Conservation (phyloP, 257 asterid species). For the Nicotiana obtusifolia region DNA sequence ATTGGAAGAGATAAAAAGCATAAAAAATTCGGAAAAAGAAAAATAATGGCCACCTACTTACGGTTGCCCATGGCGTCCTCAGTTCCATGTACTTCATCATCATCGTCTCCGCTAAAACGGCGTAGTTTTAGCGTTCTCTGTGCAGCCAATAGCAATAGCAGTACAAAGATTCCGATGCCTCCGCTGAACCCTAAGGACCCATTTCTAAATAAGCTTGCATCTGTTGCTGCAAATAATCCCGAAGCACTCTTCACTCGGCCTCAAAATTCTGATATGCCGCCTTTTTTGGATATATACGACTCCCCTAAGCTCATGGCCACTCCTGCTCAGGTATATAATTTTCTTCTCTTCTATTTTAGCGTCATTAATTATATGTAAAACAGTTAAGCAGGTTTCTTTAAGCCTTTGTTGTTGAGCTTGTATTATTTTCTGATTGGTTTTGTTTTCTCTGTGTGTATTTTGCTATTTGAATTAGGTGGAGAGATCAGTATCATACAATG, state of each 20-base stretch:
- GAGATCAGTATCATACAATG: slow-evolving; percentile 68
- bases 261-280: slow-evolving; percentile 46
- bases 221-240: slow-evolving; percentile 63
- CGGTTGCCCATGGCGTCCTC: slow-evolving; percentile 60
- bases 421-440: neutral
- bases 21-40: neutral
- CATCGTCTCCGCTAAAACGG: slow-evolving; percentile 30
- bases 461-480: slow-evolving; percentile 55
- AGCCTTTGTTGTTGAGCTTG: neutral
- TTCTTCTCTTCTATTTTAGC: neutral
- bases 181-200: slow-evolving; percentile 84
- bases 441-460: slow-evolving; percentile 3
- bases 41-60: slow-evolving; percentile 48
- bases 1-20: neutral
- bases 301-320: slow-evolving; percentile 84
- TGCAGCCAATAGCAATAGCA: slow-evolving; percentile 16
- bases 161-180: slow-evolving; percentile 55
- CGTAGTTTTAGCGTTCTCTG: slow-evolving; percentile 23
- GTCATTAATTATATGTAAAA: neutral
- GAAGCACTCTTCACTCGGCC: slow-evolving; percentile 52
- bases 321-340: slow-evolving; percentile 52
- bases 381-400: neutral
- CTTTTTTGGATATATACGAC: slow-evolving; percentile 59
- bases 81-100: slow-evolving; percentile 39
- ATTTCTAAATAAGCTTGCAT: slow-evolving; percentile 63